These are phyloP conservation scores for Penicillium crystallinum DNA, from an alignment of 495 filamentous ascomycete species.

Conservation along the genomic window DNA sequence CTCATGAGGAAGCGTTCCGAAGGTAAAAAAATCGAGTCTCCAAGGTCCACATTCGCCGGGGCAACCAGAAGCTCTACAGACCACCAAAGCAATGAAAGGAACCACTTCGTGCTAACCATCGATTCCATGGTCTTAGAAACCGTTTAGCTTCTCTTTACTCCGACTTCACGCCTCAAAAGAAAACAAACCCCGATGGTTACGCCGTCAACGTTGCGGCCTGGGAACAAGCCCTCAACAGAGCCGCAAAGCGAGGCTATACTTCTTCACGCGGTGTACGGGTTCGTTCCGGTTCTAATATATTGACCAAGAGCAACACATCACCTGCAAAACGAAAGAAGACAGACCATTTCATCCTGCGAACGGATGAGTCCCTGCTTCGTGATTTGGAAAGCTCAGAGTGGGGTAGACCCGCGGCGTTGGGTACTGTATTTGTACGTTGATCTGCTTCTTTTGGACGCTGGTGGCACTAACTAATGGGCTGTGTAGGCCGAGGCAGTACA, in stretches of 20 bases:
- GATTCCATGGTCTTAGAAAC: constrained; percentile 43
- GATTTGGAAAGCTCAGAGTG: constrained; percentile 72
- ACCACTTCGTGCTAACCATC: neutral
- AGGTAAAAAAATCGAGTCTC: constrained; percentile 37
- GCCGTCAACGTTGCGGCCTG: constrained; percentile 79
- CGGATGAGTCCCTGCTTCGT: constrained; percentile 63
- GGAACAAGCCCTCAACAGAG: constrained; percentile 65
- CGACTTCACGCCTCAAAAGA: constrained; percentile 74
- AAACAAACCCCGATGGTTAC: constrained; percentile 88
- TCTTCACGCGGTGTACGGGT: constrained; percentile 36
- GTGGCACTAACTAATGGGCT: neutral
- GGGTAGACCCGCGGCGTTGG: constrained; percentile 78
- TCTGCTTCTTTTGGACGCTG: neutral
- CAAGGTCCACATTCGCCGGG: neutral
- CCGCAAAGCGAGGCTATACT: constrained; percentile 61
- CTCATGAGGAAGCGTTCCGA: constrained; percentile 60
- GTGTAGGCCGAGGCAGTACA: constrained; percentile 60
- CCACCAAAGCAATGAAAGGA: neutral
- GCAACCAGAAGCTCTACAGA: neutral
- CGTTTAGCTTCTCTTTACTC: constrained; percentile 92
- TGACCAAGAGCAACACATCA: neutral
- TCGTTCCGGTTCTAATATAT: constrained; percentile 16
- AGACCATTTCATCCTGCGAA: constrained; percentile 55
- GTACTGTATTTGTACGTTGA: constrained; percentile 60
- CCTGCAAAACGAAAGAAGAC: constrained; percentile 22